Percentiles rank a stretch among this genome's conserved stretches.
phyloP scores from a whole-genome alignment of 306 rosid species.

The Citrullus colocynthis region DNA sequence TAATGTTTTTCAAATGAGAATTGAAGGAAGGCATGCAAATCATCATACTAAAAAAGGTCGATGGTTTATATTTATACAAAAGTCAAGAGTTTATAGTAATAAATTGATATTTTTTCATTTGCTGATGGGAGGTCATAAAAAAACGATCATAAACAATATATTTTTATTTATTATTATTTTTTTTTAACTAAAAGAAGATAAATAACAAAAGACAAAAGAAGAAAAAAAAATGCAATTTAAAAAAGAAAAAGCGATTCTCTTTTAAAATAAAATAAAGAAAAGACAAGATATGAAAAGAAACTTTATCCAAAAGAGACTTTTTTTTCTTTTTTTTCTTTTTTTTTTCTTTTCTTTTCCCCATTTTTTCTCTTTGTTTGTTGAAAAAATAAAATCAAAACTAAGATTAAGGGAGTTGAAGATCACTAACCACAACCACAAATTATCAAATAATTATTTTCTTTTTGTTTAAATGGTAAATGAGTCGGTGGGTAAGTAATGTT shows the following conservation, averaged over 20 bases:
- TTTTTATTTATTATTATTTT: background rate
- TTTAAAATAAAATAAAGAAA: background rate
- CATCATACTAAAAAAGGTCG: too few species aligned
- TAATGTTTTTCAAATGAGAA: too few species aligned
- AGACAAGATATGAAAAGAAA: background rate
- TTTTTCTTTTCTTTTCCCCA: too few species aligned
- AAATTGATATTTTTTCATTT: too few species aligned
- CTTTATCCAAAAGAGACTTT: background rate
- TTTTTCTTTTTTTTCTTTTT: too few species aligned
- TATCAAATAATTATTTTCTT: background rate
- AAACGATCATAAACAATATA: background rate
- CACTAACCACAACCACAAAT: background rate
- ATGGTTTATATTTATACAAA: too few species aligned
- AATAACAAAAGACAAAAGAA: background rate
- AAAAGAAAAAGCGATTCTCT: background rate
- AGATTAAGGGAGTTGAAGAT: too few species aligned
- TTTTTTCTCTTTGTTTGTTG: background rate
- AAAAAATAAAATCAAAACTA: background rate
- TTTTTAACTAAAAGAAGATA: background rate
- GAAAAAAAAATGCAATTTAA: background rate
- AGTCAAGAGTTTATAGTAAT: too few species aligned
- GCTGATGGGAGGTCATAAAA: too few species aligned
- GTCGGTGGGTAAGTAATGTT: background rate
- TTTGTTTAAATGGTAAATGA: background rate
- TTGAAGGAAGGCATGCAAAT: too few species aligned